Base-by-base conservation (phyloP, 2,329 filamentous ascomycete genomes). In the Aspergillus caelatus region DNA sequence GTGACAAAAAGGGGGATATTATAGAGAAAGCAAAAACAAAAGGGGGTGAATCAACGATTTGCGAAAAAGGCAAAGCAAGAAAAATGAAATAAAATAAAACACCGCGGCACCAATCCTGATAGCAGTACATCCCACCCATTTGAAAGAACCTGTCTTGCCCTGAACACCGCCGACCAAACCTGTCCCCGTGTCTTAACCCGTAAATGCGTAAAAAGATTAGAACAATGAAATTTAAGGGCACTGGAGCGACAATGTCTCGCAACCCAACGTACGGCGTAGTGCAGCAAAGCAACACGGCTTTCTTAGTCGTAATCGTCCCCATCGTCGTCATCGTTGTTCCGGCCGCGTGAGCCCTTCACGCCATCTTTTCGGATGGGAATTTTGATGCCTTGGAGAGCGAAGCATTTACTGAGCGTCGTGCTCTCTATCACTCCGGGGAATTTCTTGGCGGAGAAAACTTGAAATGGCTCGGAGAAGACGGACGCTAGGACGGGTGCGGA, bases 391-490 rank as follows among this genome's bases (percentile, higher is more conserved):
- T 99, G 95, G 1, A 87, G 85, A 4, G 95, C 94, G 80, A 99
- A 98, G 65, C 89, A 92, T 78, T 96, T 97, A 84, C 94, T 97
- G 21, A 98, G 82, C 4, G 88, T 80, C 0, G 95, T 99, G 77
- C 91, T 96, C 76, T 98, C 94, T 62, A 96, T 97, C 1, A 99
- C 95, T 46, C 95, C 95, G 0, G 95, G 95, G 78, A 99, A 99
- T 74, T 97, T 97, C 85, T 99, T 99, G 55, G 95, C 95, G 2
- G 92, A 96, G 79, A 91, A 98, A 34, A 99, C 95, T 60, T 93
- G 92, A 82, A 99, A 98, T 3, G 89, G 85, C 5, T 96, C 91
- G 55, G 92, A 96, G 79, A 94, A 98, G 71, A 89, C 90, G 10
- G 89, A 91, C 0, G 94, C 93, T 21, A 98, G 85, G 14, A 97